These are phyloP conservation scores for Galeopsis tetrahit DNA, from an alignment of 257 asterid species.

Conservation along the genomic window DNA sequence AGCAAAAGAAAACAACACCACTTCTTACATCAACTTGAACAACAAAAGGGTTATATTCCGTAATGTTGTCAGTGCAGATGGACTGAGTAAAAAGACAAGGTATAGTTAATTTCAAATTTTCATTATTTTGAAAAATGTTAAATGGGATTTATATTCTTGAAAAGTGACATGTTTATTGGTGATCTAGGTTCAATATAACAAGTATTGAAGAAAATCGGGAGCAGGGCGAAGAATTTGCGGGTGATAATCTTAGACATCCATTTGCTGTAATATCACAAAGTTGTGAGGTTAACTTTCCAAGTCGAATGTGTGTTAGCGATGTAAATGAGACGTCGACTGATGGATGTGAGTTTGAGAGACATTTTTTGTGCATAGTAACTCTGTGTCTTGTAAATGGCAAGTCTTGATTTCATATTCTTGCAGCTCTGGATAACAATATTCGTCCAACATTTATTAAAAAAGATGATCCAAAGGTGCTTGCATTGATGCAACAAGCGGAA, in stretches of 20 bases:
- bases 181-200: slow-evolving; percentile 47
- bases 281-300: slow-evolving; percentile 7
- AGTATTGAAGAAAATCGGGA: slow-evolving; percentile 29
- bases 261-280: slow-evolving; percentile 54
- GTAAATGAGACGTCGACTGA: slow-evolving; percentile 40
- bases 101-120: slow-evolving; percentile 29
- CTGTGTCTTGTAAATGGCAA: neutral
- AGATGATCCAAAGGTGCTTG: slow-evolving; percentile 73
- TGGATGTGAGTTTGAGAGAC: slow-evolving; percentile 45
- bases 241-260: slow-evolving; percentile 53
- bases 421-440: slow-evolving; percentile 49
- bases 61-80: slow-evolving; percentile 39
- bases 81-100: slow-evolving; percentile 73
- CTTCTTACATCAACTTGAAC: slow-evolving; percentile 63
- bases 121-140: neutral
- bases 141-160: slow-evolving; percentile 17
- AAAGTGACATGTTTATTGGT: slow-evolving; percentile 23
- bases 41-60: slow-evolving; percentile 76
- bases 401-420: slow-evolving; percentile 25
- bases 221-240: slow-evolving; percentile 42
- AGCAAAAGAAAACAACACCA: slow-evolving; percentile 66
- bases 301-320: no score
- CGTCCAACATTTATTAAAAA: slow-evolving; percentile 60
- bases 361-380: neutral
- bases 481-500: slow-evolving; percentile 86